Evolutionary conservation across 306 rosid species (phyloP).

Genomic region (Gastrolobium bilobum): DNA sequence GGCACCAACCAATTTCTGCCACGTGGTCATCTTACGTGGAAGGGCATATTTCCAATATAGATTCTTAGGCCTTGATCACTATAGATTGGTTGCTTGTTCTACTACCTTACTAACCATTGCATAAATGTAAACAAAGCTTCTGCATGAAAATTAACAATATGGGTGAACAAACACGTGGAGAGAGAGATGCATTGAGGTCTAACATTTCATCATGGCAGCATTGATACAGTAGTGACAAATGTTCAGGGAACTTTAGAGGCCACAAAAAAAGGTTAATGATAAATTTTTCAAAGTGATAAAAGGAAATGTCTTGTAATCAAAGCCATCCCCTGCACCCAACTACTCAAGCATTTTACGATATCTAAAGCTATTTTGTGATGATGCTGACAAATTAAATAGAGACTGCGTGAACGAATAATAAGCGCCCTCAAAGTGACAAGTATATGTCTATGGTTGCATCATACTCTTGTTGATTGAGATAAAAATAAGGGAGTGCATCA

Average conservation of each 20-base stretch:
- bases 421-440: neutral
- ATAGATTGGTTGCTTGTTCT: constrained; percentile 19
- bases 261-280: neutral
- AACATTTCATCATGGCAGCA: neutral
- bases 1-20: neutral
- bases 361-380: neutral
- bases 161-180: neutral
- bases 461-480: neutral
- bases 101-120: neutral
- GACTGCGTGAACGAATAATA: neutral
- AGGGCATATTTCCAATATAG: neutral
- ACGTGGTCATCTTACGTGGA: neutral
- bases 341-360: constrained; percentile 12
- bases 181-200: neutral
- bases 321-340: constrained; percentile 1
- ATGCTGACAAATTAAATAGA: neutral
- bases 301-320: constrained; percentile 19
- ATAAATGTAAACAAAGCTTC: neutral
- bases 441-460: neutral
- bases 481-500: too few relatives aligned
- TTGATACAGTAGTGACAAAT: neutral
- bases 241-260: constrained; percentile 11
- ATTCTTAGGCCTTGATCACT: neutral
- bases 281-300: constrained; percentile 19
- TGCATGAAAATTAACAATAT: too few relatives aligned